Percentiles rank a stretch among this genome's conserved stretches.
Evolutionary conservation across 1,284 basidiomycete genomes (phyloP).

Genomic region (Ceratobasidium sp.): DNA sequence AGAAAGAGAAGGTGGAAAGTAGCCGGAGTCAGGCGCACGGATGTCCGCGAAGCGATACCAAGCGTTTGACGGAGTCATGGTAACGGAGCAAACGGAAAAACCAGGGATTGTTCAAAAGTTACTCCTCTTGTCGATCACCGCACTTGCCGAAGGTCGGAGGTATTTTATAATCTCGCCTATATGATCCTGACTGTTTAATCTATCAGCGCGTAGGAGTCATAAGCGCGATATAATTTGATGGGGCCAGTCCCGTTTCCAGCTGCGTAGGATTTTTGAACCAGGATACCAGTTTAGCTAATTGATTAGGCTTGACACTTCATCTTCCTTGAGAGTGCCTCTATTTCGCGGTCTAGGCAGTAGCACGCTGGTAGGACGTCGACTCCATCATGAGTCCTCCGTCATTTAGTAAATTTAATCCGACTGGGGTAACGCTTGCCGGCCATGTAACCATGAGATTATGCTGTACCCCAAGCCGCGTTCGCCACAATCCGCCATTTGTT

Average conservation of each 20-base stretch:
- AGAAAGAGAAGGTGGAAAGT: not conserved
- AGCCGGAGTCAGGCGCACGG: too few species aligned
- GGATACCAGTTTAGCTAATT: not conserved
- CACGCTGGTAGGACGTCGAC: slow-evolving; percentile 89
- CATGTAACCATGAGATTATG: too few species aligned
- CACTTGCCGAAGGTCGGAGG: not conserved
- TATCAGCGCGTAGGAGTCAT: not conserved
- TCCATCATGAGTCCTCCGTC: slow-evolving; percentile 52
- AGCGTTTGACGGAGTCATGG: too few species aligned
- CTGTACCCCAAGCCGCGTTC: too few species aligned
- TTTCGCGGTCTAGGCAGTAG: slow-evolving; percentile 87
- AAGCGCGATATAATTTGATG: too few species aligned
- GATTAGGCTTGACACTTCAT: too few species aligned
- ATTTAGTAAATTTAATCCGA: not conserved
- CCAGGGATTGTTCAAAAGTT: too few species aligned
- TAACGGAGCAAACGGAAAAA: too few species aligned
- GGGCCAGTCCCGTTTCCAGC: not conserved
- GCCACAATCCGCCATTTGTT: too few species aligned
- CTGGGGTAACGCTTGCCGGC: too few species aligned
- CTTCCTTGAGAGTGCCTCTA: slow-evolving; percentile 70
- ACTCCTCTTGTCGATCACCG: too few species aligned
- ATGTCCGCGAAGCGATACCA: too few species aligned
- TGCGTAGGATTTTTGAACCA: slow-evolving; percentile 5
- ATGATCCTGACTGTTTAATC: not conserved
- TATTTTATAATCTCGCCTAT: not conserved